These are phyloP conservation scores for Reutealis trisperma DNA, from an alignment of 345 rosid species.

Conservation along the genomic window DNA sequence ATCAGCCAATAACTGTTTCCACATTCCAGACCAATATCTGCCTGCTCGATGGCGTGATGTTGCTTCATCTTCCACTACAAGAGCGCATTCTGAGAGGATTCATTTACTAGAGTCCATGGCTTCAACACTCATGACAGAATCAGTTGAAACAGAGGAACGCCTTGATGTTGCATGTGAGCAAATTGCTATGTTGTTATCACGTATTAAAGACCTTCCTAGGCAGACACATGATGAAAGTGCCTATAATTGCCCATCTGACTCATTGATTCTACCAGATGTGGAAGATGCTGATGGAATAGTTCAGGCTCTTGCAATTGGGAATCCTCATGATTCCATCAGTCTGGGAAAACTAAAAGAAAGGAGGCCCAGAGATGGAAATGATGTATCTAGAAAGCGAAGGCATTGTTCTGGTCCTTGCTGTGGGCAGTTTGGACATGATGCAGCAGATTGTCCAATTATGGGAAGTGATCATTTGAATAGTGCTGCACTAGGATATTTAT, in stretches of 20 bases:
- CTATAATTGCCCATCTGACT: conserved; percentile 44
- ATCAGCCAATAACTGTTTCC: conserved; percentile 59
- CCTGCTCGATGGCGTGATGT: conserved; percentile 44
- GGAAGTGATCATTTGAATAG: conserved; percentile 37
- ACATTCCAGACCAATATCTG: conserved; percentile 54
- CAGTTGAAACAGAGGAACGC: conserved; percentile 53
- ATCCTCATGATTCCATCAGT: conserved; percentile 34
- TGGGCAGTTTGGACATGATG: conserved; percentile 53
- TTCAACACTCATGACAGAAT: conserved; percentile 45
- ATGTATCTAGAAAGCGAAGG: conserved; percentile 41
- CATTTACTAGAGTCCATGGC: conserved; percentile 54
- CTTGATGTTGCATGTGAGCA: conserved; percentile 58
- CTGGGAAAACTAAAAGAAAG: conserved; percentile 54
- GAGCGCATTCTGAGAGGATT: conserved; percentile 41
- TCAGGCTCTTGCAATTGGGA: conserved; percentile 38
- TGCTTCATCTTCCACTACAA: conserved; percentile 20
- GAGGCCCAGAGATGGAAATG: conserved; percentile 42
- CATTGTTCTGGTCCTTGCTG: conserved; percentile 48
- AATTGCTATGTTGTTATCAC: conserved; percentile 41
- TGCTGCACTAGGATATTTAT: conserved; percentile 34
- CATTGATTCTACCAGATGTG: conserved; percentile 47
- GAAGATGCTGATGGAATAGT: conserved; percentile 51
- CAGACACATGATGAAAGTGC: conserved; percentile 29
- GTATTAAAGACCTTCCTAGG: conserved; percentile 44
- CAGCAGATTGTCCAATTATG: conserved; percentile 45